Base-by-base conservation (phyloP, 73 alveolate genomes). In the Symbiodinium natans region DNA sequence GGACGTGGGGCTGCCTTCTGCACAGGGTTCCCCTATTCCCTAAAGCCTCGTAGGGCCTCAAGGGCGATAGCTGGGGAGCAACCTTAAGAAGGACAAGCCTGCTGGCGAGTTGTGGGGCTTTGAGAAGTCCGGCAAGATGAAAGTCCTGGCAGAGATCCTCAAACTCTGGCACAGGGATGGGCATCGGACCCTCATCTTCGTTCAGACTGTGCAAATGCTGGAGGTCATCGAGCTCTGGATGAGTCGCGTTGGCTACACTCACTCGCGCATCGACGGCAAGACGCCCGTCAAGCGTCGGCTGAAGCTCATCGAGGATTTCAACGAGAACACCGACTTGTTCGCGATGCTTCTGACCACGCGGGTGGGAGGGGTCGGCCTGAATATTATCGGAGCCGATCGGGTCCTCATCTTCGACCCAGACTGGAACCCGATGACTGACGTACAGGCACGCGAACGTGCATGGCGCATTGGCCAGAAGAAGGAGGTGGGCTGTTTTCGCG, bases 361-460 rank as follows among this genome's bases (percentile, higher is more conserved):
- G 54, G 99, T 99, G 29, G 99, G 99, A 1, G 99, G 99, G 41
- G 99, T 99, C 15, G 99, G 99, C 31, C 99, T 99, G 94, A 99
- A 99, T 99, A 82, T 93, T 63, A 82, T 83, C 25, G 99, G 99
- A 74, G 99, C 99, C 29, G 99, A 99, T 99, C 99, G 99, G 19
- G 99, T 99, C 34, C 99, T 99, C 54, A 99, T 99, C 99, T 99
- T 99, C 95, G 99, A 99, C 99, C 99, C 99, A 99, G 99, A 99
- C 99, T 99, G 99, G 99, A 99, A 99, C 99, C 99, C 99, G 3
- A 99, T 99, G 99, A 99, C 88, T 1, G 94, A 59, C 39, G 93
- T 93, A 82, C 99, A 99, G 93, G 99, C 99, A 17, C 99, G 99
- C 77, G 99, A 99, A 94, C 99, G 99, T 94, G 99, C 99, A 13